phyloP scores from a whole-genome alignment of 371 early-diverging fungal genomes.

The Syncephalastrum sp. region DNA sequence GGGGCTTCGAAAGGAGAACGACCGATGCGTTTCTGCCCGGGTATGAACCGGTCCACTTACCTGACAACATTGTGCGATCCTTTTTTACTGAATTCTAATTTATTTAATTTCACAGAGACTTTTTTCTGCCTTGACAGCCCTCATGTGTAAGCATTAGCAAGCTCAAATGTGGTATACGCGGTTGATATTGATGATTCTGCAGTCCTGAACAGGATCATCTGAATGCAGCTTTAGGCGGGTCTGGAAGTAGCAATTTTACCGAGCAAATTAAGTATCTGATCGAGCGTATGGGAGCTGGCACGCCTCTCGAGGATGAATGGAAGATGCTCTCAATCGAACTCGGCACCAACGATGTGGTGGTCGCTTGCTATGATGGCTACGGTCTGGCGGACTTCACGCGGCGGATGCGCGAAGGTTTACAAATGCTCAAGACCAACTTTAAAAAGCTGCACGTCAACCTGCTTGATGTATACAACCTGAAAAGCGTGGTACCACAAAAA shows the following conservation, averaged over 20 bases:
- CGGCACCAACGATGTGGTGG: conserved; percentile 31
- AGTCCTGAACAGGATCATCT: conserved; percentile 8
- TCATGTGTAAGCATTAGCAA: too few species aligned
- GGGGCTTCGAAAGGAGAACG: conserved; percentile 19
- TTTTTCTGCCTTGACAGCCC: too few species aligned
- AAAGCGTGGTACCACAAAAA: conserved; percentile 7
- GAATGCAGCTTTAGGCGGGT: conserved; percentile 29
- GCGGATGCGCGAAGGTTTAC: conserved; percentile 14
- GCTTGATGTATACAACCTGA: neutral
- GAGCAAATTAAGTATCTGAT: conserved; percentile 34
- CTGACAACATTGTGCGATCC: too few species aligned
- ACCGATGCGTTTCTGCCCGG: conserved; percentile 15
- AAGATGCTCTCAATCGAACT: conserved; percentile 35
- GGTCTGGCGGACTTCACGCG: neutral
- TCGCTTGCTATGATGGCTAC: conserved; percentile 24
- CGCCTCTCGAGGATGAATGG: conserved; percentile 22
- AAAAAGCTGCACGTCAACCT: conserved; percentile 16
- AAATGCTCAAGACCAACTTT: conserved; percentile 12
- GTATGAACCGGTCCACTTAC: too few species aligned
- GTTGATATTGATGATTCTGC: too few species aligned
- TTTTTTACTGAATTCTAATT: too few species aligned
- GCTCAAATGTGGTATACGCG: too few species aligned
- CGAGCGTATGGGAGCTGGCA: conserved; percentile 20
- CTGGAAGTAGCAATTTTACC: conserved; percentile 21
- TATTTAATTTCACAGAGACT: too few species aligned